These are phyloP conservation scores for Yamadazyma sp. DNA, from an alignment of 805 yeast species.

Conservation along the genomic window DNA sequence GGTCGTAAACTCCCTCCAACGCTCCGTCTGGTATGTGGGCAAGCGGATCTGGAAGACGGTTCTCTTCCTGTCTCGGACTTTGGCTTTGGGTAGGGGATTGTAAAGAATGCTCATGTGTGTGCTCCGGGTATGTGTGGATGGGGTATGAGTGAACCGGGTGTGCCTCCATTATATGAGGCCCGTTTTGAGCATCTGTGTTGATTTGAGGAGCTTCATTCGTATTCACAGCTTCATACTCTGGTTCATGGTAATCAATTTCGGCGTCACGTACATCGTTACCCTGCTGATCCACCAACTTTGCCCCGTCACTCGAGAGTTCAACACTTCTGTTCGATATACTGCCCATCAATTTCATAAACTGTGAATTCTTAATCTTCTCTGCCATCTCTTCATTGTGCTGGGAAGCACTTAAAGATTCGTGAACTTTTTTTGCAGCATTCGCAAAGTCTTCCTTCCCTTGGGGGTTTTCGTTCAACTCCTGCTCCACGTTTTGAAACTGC, in stretches of 20 bases:
- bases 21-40: conserved; percentile 43
- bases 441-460: conserved; percentile 39
- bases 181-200: too few relatives aligned
- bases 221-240: conserved; percentile 11
- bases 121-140: too few relatives aligned
- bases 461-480: conserved; percentile 14
- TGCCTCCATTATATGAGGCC: too few relatives aligned
- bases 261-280: conserved; percentile 36
- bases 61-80: too few relatives aligned
- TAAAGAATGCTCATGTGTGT: too few relatives aligned
- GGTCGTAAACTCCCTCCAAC: conserved; percentile 28
- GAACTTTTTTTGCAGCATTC: conserved; percentile 37
- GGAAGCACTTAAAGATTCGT: conserved; percentile 23
- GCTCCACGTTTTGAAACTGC: conserved; percentile 32
- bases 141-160: too few relatives aligned
- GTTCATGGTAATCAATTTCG: conserved; percentile 15
- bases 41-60: conserved; percentile 43
- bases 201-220: conserved; percentile 2
- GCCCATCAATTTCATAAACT: conserved; percentile 40
- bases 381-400: conserved; percentile 23
- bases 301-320: conserved; percentile 35
- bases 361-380: conserved; percentile 34
- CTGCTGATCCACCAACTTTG: conserved; percentile 31
- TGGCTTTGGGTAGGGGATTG: too few relatives aligned
- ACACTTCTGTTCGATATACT: conserved; percentile 37